Percentiles rank a stretch among this genome's conserved stretches.
Evolutionary conservation across 1,284 basidiomycete species (phyloP).

Genomic region (Boletus semigastroideus): DNA sequence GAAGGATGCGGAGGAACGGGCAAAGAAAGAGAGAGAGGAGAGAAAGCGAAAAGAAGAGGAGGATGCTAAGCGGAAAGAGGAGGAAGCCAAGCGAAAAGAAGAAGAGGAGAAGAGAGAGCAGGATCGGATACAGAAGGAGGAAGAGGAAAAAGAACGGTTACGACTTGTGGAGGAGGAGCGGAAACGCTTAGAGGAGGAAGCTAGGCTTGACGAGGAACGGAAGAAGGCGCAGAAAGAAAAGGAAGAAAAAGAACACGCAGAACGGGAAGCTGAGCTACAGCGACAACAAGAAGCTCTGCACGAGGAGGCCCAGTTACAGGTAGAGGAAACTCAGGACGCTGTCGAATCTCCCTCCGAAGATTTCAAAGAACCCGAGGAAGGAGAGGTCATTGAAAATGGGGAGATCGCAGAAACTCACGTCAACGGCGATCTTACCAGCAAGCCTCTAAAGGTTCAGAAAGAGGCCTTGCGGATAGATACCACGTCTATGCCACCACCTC

Average conservation of each 20-base stretch:
- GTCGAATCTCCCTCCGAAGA: slow-evolving; percentile 22
- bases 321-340: slow-evolving; percentile 26
- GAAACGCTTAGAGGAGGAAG: slow-evolving; percentile 40
- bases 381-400: slow-evolving; percentile 38
- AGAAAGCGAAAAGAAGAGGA: slow-evolving; percentile 41
- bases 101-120: slow-evolving; percentile 34
- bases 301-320: slow-evolving; percentile 27
- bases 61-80: slow-evolving; percentile 34
- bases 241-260: slow-evolving; percentile 32
- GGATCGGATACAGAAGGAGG: slow-evolving; percentile 37
- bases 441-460: slow-evolving; percentile 44
- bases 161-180: slow-evolving; percentile 38
- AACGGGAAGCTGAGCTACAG: slow-evolving; percentile 35
- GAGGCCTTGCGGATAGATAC: slow-evolving; percentile 66
- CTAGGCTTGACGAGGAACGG: slow-evolving; percentile 38
- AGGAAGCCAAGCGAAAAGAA: slow-evolving; percentile 33
- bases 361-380: slow-evolving; percentile 36
- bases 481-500: slow-evolving; percentile 36
- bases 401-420: slow-evolving; percentile 21
- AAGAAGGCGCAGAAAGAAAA: slow-evolving; percentile 29
- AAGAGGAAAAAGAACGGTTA: slow-evolving; percentile 39
- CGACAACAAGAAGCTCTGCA: slow-evolving; percentile 30
- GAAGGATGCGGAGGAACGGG: slow-evolving; percentile 37
- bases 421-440: slow-evolving; percentile 35
- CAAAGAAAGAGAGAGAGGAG: slow-evolving; percentile 34